Evolutionary conservation across 192 early-diverging fungal genomes (phyloP).

Genomic region (Coemansia guatemalensis): DNA sequence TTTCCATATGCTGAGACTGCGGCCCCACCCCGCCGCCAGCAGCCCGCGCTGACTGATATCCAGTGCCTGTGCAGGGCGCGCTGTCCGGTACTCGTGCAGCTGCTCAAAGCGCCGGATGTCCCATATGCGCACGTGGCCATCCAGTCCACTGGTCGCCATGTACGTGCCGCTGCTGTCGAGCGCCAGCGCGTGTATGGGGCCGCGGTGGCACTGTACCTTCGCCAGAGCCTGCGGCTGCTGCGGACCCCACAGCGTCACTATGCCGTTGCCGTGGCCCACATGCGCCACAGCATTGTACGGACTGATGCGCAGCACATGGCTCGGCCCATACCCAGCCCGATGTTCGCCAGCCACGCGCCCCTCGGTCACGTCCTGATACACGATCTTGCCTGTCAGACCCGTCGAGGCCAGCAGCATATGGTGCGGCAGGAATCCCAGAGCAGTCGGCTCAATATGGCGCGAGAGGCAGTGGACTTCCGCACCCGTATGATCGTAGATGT

Average conservation of each 20-base stretch:
- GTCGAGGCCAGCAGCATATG: slow-evolving; percentile 88
- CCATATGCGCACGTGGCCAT: slow-evolving; percentile 90
- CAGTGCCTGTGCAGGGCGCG: slow-evolving; percentile 73
- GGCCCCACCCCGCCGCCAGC: slow-evolving; percentile 76
- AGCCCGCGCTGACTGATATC: slow-evolving; percentile 83
- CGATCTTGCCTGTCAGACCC: slow-evolving; percentile 76
- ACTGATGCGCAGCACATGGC: slow-evolving; percentile 85
- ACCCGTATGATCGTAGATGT: slow-evolving; percentile 91
- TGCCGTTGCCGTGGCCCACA: slow-evolving; percentile 87
- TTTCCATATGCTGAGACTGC: slow-evolving; percentile 85
- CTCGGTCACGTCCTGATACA: slow-evolving; percentile 94
- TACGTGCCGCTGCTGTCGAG: slow-evolving; percentile 75
- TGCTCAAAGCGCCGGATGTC: slow-evolving; percentile 83
- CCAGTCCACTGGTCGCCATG: slow-evolving; percentile 91
- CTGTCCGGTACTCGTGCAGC: slow-evolving; percentile 79
- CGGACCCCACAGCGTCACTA: slow-evolving; percentile 91
- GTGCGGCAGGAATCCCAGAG: slow-evolving; percentile 88
- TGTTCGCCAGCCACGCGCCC: slow-evolving; percentile 80
- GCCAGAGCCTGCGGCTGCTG: slow-evolving; percentile 80
- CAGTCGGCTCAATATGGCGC: slow-evolving; percentile 78
- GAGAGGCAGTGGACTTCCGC: slow-evolving; percentile 86
- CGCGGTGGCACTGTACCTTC: slow-evolving; percentile 91
- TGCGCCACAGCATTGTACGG: slow-evolving; percentile 89
- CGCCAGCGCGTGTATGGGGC: slow-evolving; percentile 82
- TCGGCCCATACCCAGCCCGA: slow-evolving; percentile 73